These are phyloP conservation scores for Pythium rishiriense DNA, from an alignment of 352 stramenopile species.

Conservation along the genomic window DNA sequence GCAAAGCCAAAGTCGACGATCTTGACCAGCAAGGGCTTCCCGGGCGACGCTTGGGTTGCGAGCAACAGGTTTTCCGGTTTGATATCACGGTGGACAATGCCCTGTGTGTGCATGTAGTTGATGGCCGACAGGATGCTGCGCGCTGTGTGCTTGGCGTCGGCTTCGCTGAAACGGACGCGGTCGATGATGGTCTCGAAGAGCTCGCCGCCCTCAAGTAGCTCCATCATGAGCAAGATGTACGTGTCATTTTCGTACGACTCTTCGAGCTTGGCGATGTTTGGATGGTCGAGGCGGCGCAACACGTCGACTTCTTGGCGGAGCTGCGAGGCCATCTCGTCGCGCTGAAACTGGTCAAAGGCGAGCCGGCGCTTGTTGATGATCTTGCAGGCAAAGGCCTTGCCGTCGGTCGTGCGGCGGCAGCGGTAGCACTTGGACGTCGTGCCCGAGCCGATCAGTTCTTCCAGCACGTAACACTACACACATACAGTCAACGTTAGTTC, in stretches of 20 bases:
- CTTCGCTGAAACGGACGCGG: conserved; percentile 55
- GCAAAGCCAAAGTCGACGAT: conserved; percentile 99
- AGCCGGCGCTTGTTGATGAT: conserved; percentile 76
- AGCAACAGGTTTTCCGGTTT: conserved; percentile 99
- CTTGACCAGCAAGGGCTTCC: conserved; percentile 80
- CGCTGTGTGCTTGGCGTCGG: conserved; percentile 52
- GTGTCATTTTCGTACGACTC: conserved; percentile 68
- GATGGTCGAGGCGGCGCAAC: conserved; percentile 58
- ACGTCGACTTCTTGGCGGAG: conserved; percentile 70
- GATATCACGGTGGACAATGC: conserved; percentile 97
- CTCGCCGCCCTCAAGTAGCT: conserved; percentile 75
- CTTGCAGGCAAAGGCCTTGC: conserved; percentile 64
- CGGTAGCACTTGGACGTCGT: conserved; percentile 78
- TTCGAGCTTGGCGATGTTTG: conserved; percentile 68
- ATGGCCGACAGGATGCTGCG: conserved; percentile 67
- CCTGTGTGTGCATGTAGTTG: conserved; percentile 70
- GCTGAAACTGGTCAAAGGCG: conserved; percentile 43
- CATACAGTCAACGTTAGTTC: conserved; percentile 1
- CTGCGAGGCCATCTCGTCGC: conserved; percentile 55
- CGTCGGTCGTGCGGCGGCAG: conserved; percentile 46
- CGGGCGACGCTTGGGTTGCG: conserved; percentile 31
- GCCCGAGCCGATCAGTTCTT: conserved; percentile 61
- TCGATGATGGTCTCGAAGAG: conserved; percentile 83
- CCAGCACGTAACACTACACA: conserved; percentile 44
- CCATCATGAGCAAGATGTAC: conserved; percentile 66